phyloP scores from a whole-genome alignment of 2,329 filamentous ascomycete genomes.

The Graphium sp. region DNA sequence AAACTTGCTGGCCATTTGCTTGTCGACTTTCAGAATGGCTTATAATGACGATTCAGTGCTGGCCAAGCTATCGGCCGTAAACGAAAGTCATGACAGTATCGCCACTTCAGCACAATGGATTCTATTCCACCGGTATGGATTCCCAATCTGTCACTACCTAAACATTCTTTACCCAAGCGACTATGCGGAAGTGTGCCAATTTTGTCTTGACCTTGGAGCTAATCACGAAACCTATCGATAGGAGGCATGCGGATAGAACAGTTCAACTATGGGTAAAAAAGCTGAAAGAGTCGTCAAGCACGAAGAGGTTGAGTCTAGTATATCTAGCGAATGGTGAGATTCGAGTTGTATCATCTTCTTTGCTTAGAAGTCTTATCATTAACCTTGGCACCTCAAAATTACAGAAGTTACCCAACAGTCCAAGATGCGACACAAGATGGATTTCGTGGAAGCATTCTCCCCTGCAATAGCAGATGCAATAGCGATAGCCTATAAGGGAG shows the following conservation, averaged over 20 bases:
- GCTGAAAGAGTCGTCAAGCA: conserved; percentile 70
- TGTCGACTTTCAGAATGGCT: conserved; percentile 49
- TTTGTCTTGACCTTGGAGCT: no score
- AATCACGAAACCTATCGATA: conserved; percentile 16
- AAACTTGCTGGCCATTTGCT: no score
- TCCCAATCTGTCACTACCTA: no score
- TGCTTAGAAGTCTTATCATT: neutral
- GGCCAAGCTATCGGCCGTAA: conserved; percentile 85
- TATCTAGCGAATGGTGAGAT: conserved; percentile 83
- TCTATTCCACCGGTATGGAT: conserved; percentile 82
- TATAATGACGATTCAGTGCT: conserved; percentile 93
- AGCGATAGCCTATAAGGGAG: conserved; percentile 77
- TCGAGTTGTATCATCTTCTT: neutral
- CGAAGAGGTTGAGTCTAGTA: conserved; percentile 76
- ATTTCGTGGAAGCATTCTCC: conserved; percentile 83
- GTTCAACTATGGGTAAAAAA: conserved; percentile 84
- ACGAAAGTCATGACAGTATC: conserved; percentile 96
- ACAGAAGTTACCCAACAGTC: conserved; percentile 92
- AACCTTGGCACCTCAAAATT: conserved; percentile 4
- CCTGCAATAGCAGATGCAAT: conserved; percentile 87
- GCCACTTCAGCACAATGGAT: conserved; percentile 97
- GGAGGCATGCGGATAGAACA: conserved; percentile 81
- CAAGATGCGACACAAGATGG: conserved; percentile 78
- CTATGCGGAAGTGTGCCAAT: neutral
- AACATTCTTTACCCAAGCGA: neutral